A percentile compares a stretch with the other conserved stretches of the same genome.
These are phyloP conservation scores for Heliamphora exappendiculata DNA, from an alignment of 148 eudicot species.

Conservation along the genomic window DNA sequence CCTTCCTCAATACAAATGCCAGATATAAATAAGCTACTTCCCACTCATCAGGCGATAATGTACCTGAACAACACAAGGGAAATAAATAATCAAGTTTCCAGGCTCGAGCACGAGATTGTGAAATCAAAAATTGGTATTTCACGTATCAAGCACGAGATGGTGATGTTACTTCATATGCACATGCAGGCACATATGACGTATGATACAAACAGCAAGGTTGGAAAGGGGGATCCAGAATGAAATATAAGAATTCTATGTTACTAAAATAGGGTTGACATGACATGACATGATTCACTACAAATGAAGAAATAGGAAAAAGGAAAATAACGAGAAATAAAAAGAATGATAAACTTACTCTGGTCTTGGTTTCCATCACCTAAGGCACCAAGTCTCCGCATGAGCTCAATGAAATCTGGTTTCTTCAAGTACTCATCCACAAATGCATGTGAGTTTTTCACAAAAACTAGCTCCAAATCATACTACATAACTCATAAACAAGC, in stretches of 20 bases:
- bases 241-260: no score
- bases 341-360: slow-evolving; percentile 43
- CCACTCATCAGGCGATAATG: slow-evolving; percentile 90
- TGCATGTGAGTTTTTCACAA: slow-evolving; percentile 76
- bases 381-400: slow-evolving; percentile 94
- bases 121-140: not conserved
- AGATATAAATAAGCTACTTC: slow-evolving; percentile 88
- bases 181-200: not conserved
- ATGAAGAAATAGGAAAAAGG: not conserved
- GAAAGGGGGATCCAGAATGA: not conserved
- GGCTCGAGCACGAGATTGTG: not conserved
- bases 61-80: slow-evolving; percentile 41
- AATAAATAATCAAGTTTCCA: not conserved
- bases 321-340: not conserved
- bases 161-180: not conserved
- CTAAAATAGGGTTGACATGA: no score
- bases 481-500: slow-evolving; percentile 24
- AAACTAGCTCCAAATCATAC: slow-evolving; percentile 87
- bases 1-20: slow-evolving; percentile 88
- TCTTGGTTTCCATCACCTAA: slow-evolving; percentile 88
- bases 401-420: slow-evolving; percentile 70
- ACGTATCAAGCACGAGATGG: not conserved
- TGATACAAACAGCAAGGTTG: not conserved
- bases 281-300: not conserved
- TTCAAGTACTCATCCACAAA: slow-evolving; percentile 90